These are phyloP conservation scores for Citrullus mucosospermus DNA, from an alignment of 306 rosid genomes.

Conservation along the genomic window DNA sequence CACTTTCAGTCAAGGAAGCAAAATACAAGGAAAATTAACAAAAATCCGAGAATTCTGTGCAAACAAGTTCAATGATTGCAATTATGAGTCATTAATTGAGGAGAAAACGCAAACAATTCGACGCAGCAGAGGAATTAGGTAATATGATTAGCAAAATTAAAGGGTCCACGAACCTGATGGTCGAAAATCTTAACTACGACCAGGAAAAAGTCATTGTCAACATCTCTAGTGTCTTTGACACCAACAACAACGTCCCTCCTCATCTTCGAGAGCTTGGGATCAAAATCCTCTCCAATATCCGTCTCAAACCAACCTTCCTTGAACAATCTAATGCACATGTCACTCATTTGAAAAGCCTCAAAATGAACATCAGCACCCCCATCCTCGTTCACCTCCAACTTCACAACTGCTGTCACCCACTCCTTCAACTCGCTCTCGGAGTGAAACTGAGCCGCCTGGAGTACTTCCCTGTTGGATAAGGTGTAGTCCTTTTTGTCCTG, in stretches of 20 bases:
- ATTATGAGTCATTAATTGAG: background rate
- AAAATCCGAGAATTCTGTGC: background rate
- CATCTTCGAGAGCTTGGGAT: constrained; percentile 81
- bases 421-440: constrained; percentile 86
- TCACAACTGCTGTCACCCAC: constrained; percentile 93
- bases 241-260: constrained; percentile 95
- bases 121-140: background rate
- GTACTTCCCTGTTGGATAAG: constrained; percentile 66
- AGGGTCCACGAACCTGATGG: constrained; percentile 60
- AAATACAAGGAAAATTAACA: background rate
- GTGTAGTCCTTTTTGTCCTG: constrained; percentile 87
- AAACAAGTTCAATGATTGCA: background rate
- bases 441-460: constrained; percentile 85
- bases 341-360: constrained; percentile 98
- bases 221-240: constrained; percentile 72
- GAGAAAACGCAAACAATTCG: background rate
- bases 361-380: constrained; percentile 80
- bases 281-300: constrained; percentile 52
- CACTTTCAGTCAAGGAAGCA: background rate
- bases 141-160: background rate
- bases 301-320: constrained; percentile 76
- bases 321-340: constrained; percentile 60
- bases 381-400: constrained; percentile 83
- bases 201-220: constrained; percentile 94
- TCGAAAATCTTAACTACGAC: constrained; percentile 79